Percentiles rank a stretch among this genome's conserved stretches.
phyloP scores from a whole-genome alignment of 495 filamentous ascomycete species.

The Extremus antarcticus region DNA sequence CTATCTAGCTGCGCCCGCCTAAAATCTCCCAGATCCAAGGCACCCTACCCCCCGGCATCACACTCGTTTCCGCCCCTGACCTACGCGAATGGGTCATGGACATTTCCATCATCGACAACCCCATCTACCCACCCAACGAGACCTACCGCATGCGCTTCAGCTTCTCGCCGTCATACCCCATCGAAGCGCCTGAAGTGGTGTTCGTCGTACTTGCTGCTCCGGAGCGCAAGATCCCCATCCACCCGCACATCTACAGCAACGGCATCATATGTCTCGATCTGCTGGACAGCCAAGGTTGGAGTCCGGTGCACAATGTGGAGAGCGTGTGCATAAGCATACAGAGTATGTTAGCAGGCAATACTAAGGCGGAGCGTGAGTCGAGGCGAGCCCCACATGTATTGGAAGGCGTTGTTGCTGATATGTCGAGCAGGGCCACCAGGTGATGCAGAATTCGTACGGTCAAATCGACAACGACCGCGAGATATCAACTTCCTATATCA shows the following conservation, averaged over 20 bases:
- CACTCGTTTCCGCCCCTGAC: constrained; percentile 66
- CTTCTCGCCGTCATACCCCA: constrained; percentile 77
- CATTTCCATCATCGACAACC: constrained; percentile 79
- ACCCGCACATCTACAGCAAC: constrained; percentile 96
- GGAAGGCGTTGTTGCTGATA: not conserved
- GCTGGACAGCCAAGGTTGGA: constrained; percentile 79
- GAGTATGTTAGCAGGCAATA: constrained; percentile 94
- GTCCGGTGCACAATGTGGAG: constrained; percentile 92
- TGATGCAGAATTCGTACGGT: constrained; percentile 72
- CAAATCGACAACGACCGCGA: constrained; percentile 62
- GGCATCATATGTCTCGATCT: constrained; percentile 97
- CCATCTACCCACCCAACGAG: constrained; percentile 66
- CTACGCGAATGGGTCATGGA: constrained; percentile 90
- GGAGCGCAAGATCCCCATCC: constrained; percentile 60
- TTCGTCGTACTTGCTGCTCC: constrained; percentile 54
- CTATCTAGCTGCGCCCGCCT: not conserved
- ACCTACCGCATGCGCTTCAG: constrained; percentile 77
- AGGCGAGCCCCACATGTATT: too few relatives aligned
- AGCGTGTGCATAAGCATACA: constrained; percentile 96
- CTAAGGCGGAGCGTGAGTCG: constrained; percentile 51
- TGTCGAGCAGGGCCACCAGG: constrained; percentile 52
- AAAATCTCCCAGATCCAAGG: constrained; percentile 24
- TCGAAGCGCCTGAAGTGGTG: constrained; percentile 88
- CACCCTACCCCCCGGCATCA: constrained; percentile 51
- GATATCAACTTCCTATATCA: constrained; percentile 86